Conservation (phyloP, 2,329 filamentous ascomycete species). For the Arthroderma uncinatum region DNA sequence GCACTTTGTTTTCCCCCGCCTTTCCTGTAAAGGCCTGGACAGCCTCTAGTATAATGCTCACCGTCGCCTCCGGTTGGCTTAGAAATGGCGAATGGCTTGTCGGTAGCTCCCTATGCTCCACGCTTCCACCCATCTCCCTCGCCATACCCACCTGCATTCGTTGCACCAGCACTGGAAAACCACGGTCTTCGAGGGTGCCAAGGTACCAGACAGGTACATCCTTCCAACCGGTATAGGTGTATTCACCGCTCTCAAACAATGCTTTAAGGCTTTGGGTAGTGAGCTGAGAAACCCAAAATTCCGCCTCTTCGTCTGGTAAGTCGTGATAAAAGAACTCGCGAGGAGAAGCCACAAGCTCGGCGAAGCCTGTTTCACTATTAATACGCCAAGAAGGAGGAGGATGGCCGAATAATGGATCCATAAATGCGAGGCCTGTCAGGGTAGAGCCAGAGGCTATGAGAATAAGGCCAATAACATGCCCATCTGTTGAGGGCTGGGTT, state of each 20-base stretch:
- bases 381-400: not conserved
- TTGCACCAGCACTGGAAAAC: not conserved
- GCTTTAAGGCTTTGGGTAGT: not conserved
- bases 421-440: not conserved
- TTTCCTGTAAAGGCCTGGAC: not conserved
- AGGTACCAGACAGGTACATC: not conserved
- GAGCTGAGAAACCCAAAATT: constrained; percentile 1
- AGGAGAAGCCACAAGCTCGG: not conserved
- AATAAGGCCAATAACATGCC: not conserved
- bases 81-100: not conserved
- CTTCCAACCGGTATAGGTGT: not conserved
- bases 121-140: not conserved
- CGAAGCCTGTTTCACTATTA: not conserved
- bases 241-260: not conserved
- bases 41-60: not conserved
- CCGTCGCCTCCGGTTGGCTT: not conserved
- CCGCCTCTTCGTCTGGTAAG: not conserved
- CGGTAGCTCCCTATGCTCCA: not conserved
- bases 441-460: not conserved
- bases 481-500: not conserved
- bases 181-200: not conserved
- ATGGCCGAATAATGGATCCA: not conserved
- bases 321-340: not conserved
- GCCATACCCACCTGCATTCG: not conserved
- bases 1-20: not conserved